Evolutionary conservation across 2,329 filamentous ascomycete species (phyloP), one percentile per base, ranked within the genome.

Genomic region (Colletotrichum chlorophyti): DNA sequence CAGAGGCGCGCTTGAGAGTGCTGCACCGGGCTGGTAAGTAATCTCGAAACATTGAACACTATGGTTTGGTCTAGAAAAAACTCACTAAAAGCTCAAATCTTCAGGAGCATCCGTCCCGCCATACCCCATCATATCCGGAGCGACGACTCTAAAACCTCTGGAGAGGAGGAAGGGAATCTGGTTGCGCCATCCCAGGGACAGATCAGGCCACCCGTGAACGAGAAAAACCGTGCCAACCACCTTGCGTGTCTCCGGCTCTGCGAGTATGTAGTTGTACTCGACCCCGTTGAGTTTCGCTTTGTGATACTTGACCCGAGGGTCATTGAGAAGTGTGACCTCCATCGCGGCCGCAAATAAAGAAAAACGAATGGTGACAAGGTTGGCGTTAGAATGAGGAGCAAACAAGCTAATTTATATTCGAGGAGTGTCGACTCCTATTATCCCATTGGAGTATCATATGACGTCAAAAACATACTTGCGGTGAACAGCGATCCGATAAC

Each of bases 91-190:
- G 40, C 14, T 23, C 1, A 60, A 17, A n/a, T 47, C 45, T 21
- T 83, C 77, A 0, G 87, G 86, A 0, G 88, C 84, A 55, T 75
- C 87, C 15, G 89, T 92, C 51, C 83, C 80, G 23, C 89, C 89
- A 69, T 91, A 96, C 41, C 91, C 91, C 70, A 93, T 83, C 78
- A 91, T 86, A 72, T 95, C 90, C 1, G 90, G 87, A 7, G 84
- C 89, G 21, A 95, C 84, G 40, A 93, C 89, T 49, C 88, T 82
- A 52, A 92, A 81, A 11, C 86, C 86, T 53, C 90, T 77, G 8
- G 85, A 79, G 6, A 87, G 69, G 9, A 95, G 79, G 62, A 83
- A 72, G 1, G 91, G 91, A 57, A 95, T 89, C 71, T 95, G 91
- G 72, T 90, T 87, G 53, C 91, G 85, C 91, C 91, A 95, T 68